Base-by-base conservation (phyloP, 345 rosid genomes). In the Salix viminalis region DNA sequence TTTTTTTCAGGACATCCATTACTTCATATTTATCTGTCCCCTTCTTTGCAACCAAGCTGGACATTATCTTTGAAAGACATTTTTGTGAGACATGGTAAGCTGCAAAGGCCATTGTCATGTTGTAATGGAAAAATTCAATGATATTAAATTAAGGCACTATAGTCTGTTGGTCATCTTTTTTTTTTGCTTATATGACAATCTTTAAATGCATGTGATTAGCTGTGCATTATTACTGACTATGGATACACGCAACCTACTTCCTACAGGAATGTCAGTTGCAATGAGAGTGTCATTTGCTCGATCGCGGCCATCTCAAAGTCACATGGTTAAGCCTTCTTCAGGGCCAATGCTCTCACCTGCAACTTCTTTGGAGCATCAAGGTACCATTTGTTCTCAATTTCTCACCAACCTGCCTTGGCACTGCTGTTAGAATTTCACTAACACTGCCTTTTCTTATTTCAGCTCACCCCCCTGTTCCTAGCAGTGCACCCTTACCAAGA, bases 181-280 rank as follows among this genome's bases (percentile, higher is more conserved):
- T 28, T 46, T 21, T 42, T 9, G 9, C 18, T 4, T 4, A 19
- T 48, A 28, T 30, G 14, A 66, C 39, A 18, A 69, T 24, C 28
- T 64, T 24, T 36, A 44, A 6, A n/a, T 26, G 8, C 18, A 12
- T 64, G 24, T n/a, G 36, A 60, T 60, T 11, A 26, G 48, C 7
- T 21, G 42, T 23, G 37, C 39, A 48, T 50, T n/a, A 23, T 54
- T 42, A 36, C 62, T 41, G n/a, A n/a, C 26, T 7, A 66, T 65
- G 19, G 37, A 46, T 75, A 69, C 58, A 64, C 54, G 10, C 65
- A 66, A 24, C 71, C 13, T 73, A 46, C 70, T 81, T 44, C 71
- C 81, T 44, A 79, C 94, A 93, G 98, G 85, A 52, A 84, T 89
- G 83, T 67, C 77, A 15, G 79, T 83, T 80, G 85, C 89, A 75